phyloP scores from a whole-genome alignment of 2,329 filamentous ascomycete genomes.

The Biscogniauxia mediterranea region DNA sequence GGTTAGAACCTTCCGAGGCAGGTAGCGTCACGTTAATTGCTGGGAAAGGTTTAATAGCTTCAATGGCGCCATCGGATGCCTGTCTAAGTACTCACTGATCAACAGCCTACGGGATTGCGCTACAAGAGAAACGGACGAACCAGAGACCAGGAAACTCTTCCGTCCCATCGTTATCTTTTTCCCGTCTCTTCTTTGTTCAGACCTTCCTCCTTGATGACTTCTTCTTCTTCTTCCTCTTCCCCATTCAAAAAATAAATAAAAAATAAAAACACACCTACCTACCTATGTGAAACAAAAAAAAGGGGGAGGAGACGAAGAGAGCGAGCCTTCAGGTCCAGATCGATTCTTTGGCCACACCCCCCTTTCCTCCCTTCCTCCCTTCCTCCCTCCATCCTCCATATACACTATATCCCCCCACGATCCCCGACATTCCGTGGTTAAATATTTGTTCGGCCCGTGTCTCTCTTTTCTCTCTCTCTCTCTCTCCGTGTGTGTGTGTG shows the following conservation, averaged over 20 bases:
- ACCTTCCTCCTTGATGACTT: background rate
- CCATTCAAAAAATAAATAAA: too few species aligned
- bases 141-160: background rate
- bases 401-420: background rate
- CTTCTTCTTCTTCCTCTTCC: background rate
- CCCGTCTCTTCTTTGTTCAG: background rate
- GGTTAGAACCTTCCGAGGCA: background rate
- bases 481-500: too few species aligned
- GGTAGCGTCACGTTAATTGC: background rate
- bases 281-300: background rate
- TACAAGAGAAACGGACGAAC: background rate
- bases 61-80: background rate
- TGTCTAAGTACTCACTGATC: background rate
- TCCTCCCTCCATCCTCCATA: background rate
- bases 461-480: background rate
- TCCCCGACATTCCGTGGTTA: background rate
- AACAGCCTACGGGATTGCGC: background rate
- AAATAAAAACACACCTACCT: background rate
- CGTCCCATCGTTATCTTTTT: background rate
- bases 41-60: background rate
- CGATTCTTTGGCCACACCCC: too few species aligned
- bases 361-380: background rate
- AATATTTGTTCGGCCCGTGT: background rate
- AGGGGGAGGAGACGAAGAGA: background rate
- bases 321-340: too few species aligned